Evolutionary conservation across 2,329 filamentous ascomycete species (phyloP).

Genomic region (Curvularia sp.): DNA sequence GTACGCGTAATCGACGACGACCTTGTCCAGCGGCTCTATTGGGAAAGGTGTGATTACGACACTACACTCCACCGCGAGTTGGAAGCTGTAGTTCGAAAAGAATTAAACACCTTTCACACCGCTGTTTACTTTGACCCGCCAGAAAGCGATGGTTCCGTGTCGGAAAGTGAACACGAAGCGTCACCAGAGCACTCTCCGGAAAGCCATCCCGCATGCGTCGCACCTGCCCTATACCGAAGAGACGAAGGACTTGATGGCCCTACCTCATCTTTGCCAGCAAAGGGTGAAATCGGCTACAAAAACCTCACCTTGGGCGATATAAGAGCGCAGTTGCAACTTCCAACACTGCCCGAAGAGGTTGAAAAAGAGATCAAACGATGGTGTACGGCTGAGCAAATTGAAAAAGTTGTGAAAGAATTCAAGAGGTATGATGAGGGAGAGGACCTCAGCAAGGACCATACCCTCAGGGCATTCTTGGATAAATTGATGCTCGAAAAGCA

Average conservation of each 20-base stretch:
- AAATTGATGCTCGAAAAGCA: slow-evolving; percentile 14
- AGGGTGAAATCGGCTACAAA: slow-evolving; percentile 30
- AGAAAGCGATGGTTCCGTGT: slow-evolving; percentile 16
- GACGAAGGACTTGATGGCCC: neutral
- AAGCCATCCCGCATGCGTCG: neutral
- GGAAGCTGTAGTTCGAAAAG: slow-evolving; percentile 29
- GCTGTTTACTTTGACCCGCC: slow-evolving; percentile 11
- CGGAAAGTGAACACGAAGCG: neutral
- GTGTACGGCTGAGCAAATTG: slow-evolving; percentile 9
- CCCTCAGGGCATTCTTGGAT: slow-evolving; percentile 31
- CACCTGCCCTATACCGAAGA: slow-evolving; percentile 8
- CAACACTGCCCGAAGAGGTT: slow-evolving; percentile 7
- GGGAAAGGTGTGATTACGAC: slow-evolving; percentile 27
- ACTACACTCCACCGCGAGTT: slow-evolving; percentile 29
- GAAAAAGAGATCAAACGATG: slow-evolving; percentile 11
- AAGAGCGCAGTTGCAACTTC: slow-evolving; percentile 41
- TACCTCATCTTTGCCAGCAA: slow-evolving; percentile 40
- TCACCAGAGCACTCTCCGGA: neutral
- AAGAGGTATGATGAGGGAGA: slow-evolving; percentile 10
- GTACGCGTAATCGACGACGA: slow-evolving; percentile 36
- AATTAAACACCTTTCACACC: slow-evolving; percentile 24
- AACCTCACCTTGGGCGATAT: slow-evolving; percentile 30
- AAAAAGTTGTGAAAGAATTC: slow-evolving; percentile 19
- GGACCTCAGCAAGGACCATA: slow-evolving; percentile 15
- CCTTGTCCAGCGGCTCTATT: slow-evolving; percentile 30